A percentile compares a stretch with the other conserved stretches of the same genome.
Evolutionary conservation across 148 eudicot species (phyloP).

Genomic region (Rhododendron vialii): DNA sequence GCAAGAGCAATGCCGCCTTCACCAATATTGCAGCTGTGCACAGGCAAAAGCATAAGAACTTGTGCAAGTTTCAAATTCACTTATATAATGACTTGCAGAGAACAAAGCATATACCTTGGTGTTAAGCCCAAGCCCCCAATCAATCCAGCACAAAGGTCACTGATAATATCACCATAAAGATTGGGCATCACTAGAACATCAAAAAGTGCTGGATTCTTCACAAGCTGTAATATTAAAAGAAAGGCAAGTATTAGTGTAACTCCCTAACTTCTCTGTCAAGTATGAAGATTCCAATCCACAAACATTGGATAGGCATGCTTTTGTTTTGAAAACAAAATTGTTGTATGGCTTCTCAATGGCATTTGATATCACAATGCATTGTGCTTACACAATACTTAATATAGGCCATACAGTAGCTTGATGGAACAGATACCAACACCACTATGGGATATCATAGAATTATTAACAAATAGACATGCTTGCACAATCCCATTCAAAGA

Average conservation of each 20-base stretch:
- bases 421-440: not conserved
- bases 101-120: slow-evolving; percentile 53
- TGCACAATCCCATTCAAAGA: not conserved
- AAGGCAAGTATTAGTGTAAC: slow-evolving; percentile 2
- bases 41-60: not conserved
- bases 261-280: not conserved
- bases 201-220: slow-evolving; percentile 93
- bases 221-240: slow-evolving; percentile 53
- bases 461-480: not conserved
- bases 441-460: not conserved
- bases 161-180: slow-evolving; percentile 95
- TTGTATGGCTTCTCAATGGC: not conserved
- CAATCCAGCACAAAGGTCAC: slow-evolving; percentile 97
- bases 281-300: not conserved
- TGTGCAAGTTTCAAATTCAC: not conserved
- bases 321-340: not conserved
- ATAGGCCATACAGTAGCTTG: not conserved
- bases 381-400: not conserved
- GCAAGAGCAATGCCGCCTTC: slow-evolving; percentile 98
- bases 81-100: not conserved
- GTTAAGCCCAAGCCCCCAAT: slow-evolving; percentile 98
- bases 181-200: slow-evolving; percentile 98
- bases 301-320: not conserved
- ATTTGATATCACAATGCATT: not conserved
- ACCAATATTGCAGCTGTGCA: slow-evolving; percentile 79